A percentile compares a stretch with the other conserved stretches of the same genome.
These are phyloP conservation scores for Bruguiera parviflora DNA, from an alignment of 345 rosid species.

Conservation along the genomic window DNA sequence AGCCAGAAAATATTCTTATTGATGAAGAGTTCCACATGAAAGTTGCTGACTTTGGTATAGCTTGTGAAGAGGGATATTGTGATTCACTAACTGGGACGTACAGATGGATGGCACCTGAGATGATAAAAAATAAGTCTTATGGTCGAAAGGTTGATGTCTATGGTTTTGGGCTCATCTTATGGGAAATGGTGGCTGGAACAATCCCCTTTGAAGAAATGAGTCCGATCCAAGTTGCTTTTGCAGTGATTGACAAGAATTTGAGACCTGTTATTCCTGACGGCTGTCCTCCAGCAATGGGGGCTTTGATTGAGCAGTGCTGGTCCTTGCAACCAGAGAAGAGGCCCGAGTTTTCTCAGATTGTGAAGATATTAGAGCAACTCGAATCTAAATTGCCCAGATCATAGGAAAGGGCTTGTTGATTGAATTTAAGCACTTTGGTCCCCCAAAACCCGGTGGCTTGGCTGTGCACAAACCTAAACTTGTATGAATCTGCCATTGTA, in stretches of 20 bases:
- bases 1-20: constrained; percentile 85
- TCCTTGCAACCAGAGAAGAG: constrained; percentile 75
- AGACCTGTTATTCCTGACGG: constrained; percentile 72
- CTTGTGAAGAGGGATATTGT: constrained; percentile 78
- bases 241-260: constrained; percentile 89
- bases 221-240: constrained; percentile 99
- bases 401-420: constrained; percentile 67
- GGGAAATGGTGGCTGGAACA: constrained; percentile 92
- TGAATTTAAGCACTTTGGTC: constrained; percentile 87
- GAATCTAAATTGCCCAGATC: constrained; percentile 52
- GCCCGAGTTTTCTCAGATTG: constrained; percentile 95
- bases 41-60: constrained; percentile 97
- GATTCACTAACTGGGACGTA: constrained; percentile 85
- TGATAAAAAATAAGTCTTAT: constrained; percentile 82
- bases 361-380: constrained; percentile 79
- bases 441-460: constrained; percentile 35
- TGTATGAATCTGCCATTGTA: constrained; percentile 34
- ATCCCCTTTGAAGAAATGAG: constrained; percentile 92
- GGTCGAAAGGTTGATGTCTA: constrained; percentile 88
- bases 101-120: constrained; percentile 99
- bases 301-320: constrained; percentile 93
- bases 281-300: constrained; percentile 73
- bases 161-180: constrained; percentile 86
- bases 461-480: constrained; percentile 60
- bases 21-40: constrained; percentile 65